These are phyloP conservation scores for Hanseniaspora jakobsenii DNA, from an alignment of 805 yeast species.

Conservation along the genomic window DNA sequence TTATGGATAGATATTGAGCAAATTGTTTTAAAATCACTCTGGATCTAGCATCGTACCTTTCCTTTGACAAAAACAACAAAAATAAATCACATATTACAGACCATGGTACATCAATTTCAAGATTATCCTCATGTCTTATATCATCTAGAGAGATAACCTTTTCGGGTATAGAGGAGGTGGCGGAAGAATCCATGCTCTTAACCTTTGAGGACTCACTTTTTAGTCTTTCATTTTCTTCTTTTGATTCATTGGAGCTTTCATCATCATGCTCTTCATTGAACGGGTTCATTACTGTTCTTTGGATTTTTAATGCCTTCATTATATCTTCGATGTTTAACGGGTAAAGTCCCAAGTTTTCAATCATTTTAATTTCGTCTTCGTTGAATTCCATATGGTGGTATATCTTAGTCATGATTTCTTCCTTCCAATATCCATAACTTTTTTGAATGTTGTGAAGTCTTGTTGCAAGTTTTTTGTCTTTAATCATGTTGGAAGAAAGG, in stretches of 20 bases:
- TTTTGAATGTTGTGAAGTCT: conserved; percentile 57
- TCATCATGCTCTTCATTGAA: conserved; percentile 22
- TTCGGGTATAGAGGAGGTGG: conserved; percentile 11
- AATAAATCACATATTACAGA: conserved; percentile 86
- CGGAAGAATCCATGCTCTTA: not conserved
- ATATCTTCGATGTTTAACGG: conserved; percentile 69
- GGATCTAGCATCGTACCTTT: conserved; percentile 81
- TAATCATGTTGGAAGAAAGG: conserved; percentile 37
- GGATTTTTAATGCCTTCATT: conserved; percentile 45
- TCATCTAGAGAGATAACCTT: conserved; percentile 27
- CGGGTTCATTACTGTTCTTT: conserved; percentile 43
- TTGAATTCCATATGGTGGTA: conserved; percentile 70
- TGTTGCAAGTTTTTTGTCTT: conserved; percentile 40
- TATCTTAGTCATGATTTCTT: conserved; percentile 53
- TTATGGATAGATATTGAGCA: conserved; percentile 48
- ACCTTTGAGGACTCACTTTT: conserved; percentile 5
- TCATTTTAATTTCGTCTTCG: conserved; percentile 74
- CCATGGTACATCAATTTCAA: conserved; percentile 79
- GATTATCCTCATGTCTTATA: conserved; percentile 26
- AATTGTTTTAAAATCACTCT: conserved; percentile 63
- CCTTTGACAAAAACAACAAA: conserved; percentile 64
- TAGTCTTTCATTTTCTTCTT: conserved; percentile 14
- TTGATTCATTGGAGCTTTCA: conserved; percentile 14
- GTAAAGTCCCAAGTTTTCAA: conserved; percentile 71
- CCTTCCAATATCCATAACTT: conserved; percentile 75